Conservation (phyloP, 2,329 filamentous ascomycete genomes). For the Fusarium virguliforme region DNA sequence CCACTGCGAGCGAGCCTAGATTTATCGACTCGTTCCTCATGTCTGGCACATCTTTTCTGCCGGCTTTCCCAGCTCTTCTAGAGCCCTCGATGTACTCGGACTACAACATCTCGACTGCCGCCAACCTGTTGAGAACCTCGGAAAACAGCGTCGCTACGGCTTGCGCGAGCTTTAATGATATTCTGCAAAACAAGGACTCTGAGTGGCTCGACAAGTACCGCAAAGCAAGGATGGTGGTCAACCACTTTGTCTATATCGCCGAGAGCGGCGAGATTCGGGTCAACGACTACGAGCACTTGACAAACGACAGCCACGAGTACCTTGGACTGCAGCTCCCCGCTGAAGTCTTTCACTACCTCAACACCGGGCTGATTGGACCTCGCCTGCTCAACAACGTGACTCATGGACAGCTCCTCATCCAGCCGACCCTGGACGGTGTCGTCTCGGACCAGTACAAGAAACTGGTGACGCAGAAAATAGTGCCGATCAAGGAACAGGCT, state of each 20-base stretch:
- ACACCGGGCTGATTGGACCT: conserved; percentile 84
- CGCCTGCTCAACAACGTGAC: conserved; percentile 87
- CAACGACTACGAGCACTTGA: conserved; percentile 80
- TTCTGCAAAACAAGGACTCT: conserved; percentile 78
- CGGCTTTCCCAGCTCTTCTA: conserved; percentile 83
- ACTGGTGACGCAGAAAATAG: conserved; percentile 82
- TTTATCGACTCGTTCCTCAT: conserved; percentile 90
- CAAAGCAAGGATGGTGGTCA: conserved; percentile 86
- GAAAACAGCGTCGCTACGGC: conserved; percentile 80
- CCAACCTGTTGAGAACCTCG: conserved; percentile 81
- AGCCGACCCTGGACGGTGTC: conserved; percentile 89
- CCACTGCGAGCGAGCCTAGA: conserved; percentile 76
- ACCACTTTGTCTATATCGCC: conserved; percentile 88
- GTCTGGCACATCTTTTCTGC: conserved; percentile 84
- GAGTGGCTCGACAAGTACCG: conserved; percentile 90
- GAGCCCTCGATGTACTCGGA: conserved; percentile 70
- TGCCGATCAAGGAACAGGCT: conserved; percentile 81
- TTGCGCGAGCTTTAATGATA: conserved; percentile 85
- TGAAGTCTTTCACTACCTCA: conserved; percentile 92
- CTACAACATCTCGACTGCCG: conserved; percentile 79
- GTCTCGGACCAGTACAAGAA: conserved; percentile 85
- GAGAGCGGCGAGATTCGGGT: conserved; percentile 84
- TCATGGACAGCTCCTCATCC: conserved; percentile 82
- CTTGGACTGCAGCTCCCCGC: conserved; percentile 91
- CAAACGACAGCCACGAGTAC: conserved; percentile 89